Conservation (phyloP, 2,329 filamentous ascomycete species). For the Talaromyces sp. region DNA sequence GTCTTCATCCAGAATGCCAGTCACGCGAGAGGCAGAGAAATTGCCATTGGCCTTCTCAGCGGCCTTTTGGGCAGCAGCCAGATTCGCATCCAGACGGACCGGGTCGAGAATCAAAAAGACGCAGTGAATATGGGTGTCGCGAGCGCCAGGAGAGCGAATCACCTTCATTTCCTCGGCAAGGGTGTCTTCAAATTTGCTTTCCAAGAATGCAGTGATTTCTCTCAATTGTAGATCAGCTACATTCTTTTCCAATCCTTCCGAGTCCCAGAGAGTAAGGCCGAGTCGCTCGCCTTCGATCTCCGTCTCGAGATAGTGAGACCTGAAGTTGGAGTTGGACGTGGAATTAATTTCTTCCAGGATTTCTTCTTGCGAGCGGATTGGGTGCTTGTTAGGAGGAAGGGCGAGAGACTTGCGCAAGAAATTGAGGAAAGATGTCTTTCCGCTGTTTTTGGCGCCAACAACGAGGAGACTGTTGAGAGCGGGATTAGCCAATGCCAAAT, state of each 20-base stretch:
- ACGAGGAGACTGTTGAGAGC: slow-evolving; percentile 69
- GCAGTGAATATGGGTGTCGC: slow-evolving; percentile 96
- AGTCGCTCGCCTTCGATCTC: slow-evolving; percentile 90
- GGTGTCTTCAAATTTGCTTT: slow-evolving; percentile 98
- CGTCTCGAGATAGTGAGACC: slow-evolving; percentile 85
- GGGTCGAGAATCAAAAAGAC: slow-evolving; percentile 92
- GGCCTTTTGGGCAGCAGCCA: slow-evolving; percentile 60
- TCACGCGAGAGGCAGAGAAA: slow-evolving; percentile 31
- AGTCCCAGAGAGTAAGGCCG: slow-evolving; percentile 94
- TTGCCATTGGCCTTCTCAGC: slow-evolving; percentile 53
- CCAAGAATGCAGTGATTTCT: slow-evolving; percentile 85
- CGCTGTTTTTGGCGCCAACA: slow-evolving; percentile 78
- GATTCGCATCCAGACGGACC: slow-evolving; percentile 74
- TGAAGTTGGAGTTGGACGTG: slow-evolving; percentile 63
- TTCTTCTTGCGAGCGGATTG: slow-evolving; percentile 54
- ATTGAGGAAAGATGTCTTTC: slow-evolving; percentile 95
- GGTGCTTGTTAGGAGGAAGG: slow-evolving; percentile 73
- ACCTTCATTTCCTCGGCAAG: slow-evolving; percentile 98
- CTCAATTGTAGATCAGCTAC: slow-evolving; percentile 90
- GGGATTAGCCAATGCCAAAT: neutral
- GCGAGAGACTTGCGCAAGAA: slow-evolving; percentile 86
- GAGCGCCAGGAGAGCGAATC: slow-evolving; percentile 81
- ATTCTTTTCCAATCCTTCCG: slow-evolving; percentile 88
- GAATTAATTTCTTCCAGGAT: slow-evolving; percentile 50
- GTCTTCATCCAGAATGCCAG: slow-evolving; percentile 76